These are phyloP conservation scores for Iris macrosiphon DNA, from an alignment of 106 monocot species.

Conservation along the genomic window DNA sequence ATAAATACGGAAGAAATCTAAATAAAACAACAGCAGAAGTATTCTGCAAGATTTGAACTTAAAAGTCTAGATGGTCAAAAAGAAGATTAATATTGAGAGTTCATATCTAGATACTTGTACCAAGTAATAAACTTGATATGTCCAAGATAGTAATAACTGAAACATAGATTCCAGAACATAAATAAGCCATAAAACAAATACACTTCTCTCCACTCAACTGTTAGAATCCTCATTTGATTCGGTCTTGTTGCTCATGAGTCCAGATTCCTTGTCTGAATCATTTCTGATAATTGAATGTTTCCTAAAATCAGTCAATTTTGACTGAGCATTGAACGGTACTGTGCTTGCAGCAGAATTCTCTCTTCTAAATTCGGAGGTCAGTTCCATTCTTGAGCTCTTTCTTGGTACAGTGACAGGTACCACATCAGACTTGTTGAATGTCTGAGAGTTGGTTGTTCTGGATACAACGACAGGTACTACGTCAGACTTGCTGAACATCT, in stretches of 20 bases:
- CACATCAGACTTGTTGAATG: constrained; percentile 52
- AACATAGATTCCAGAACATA: too few species aligned
- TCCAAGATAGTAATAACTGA: too few species aligned
- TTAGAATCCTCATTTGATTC: constrained; percentile 3
- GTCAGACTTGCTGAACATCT: constrained; percentile 9
- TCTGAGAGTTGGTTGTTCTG: too few species aligned
- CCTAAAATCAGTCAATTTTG: constrained; percentile 31
- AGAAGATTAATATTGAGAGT: too few species aligned
- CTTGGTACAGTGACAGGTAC: constrained; percentile 56
- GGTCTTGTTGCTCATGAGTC: constrained; percentile 13
- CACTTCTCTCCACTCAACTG: too few species aligned
- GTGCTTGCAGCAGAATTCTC: constrained; percentile 31
- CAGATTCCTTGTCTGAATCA: constrained; percentile 39
- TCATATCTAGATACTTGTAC: too few species aligned
- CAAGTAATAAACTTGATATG: too few species aligned
- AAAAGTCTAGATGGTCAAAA: too few species aligned
- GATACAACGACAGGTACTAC: constrained; percentile 23
- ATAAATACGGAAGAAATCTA: too few species aligned
- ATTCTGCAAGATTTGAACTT: too few species aligned
- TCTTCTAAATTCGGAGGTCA: constrained; percentile 41
- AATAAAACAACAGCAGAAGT: too few species aligned
- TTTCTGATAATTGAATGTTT: constrained; percentile 28
- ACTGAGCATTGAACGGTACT: constrained; percentile 28
- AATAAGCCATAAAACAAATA: too few species aligned
- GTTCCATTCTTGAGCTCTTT: constrained; percentile 44